Evolutionary conservation across 1,139 yeast species (phyloP), one percentile per base, ranked within the genome.

Genomic region (Suhomyces bolitotheri): DNA sequence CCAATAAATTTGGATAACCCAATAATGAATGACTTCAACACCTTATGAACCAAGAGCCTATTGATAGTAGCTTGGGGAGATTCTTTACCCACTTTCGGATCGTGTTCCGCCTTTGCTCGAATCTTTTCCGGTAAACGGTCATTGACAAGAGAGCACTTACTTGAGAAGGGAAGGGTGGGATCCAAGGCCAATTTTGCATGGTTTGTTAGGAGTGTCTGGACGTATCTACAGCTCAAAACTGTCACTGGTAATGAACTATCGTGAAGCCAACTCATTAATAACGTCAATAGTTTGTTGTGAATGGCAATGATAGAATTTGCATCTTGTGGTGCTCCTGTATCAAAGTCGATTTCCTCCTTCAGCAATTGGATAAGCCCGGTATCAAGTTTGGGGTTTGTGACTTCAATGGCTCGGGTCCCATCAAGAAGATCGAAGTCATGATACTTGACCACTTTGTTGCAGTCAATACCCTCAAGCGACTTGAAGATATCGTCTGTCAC

Each of bases 371-470:
- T 71, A 35, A 80, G 47, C 2, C 82, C 80, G 0, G 92, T 77
- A 47, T 84, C 94, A 29, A 84, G 58, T 40, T 71, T 73, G n/a
- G 67, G 61, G 49, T 82, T 83, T 37, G 72, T 60, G 5, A 79
- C 71, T 53, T 84, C 94, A 36, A 82, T 59, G 0, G 94, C 89
- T 47, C 86, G 76, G 0, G 94, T 82, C 0, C 90, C 90, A 49
- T 82, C 87, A 37, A 83, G 66, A 24, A 83, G 58, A 41, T 80
- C 76, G 55, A 82, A 82, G 24, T 58, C 54, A 0, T 73, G 66
- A 2, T 74, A 68, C 48, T 78, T 77, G 4, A 78, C 71, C 13
- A 84, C 79, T 29, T 64, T 64, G 24, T 55, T 53, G 22, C 67
- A 60, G 22, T 57, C 50, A 27, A 77, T 54, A 5, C 44, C 42